Percentiles rank a stretch among this genome's conserved stretches.
Evolutionary conservation across 768 basidiomycete genomes (phyloP).

Genomic region (Collybia mongolica): DNA sequence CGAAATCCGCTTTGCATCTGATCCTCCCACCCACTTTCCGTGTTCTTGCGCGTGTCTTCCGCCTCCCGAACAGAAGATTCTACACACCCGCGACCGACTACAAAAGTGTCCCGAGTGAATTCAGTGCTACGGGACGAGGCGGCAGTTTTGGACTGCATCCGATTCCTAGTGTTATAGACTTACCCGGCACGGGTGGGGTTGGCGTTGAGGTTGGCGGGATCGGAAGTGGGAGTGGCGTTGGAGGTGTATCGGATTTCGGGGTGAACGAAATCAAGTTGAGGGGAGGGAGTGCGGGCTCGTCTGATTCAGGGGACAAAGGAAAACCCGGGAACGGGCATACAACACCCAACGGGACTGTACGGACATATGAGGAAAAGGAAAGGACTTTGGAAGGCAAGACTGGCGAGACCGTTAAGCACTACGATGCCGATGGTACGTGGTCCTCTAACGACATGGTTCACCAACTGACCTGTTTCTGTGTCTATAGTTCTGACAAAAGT

Average conservation of each 20-base stretch:
- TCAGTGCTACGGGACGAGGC: slow-evolving; percentile 27
- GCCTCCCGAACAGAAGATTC: slow-evolving; percentile 80
- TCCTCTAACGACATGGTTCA: not conserved
- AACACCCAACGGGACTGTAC: slow-evolving; percentile 4
- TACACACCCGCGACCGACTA: slow-evolving; percentile 94
- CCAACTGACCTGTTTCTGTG: not conserved
- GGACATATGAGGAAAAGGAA: slow-evolving; percentile 18
- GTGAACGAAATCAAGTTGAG: slow-evolving; percentile 70
- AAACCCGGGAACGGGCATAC: slow-evolving; percentile 17
- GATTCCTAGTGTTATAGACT: slow-evolving; percentile 85
- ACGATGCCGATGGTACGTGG: slow-evolving; percentile 80
- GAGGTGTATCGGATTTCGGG: slow-evolving; percentile 14
- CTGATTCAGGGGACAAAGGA: slow-evolving; percentile 8
- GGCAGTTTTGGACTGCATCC: slow-evolving; percentile 47
- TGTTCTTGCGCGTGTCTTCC: slow-evolving; percentile 60
- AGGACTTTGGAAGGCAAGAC: slow-evolving; percentile 24
- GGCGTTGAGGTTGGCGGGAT: slow-evolving; percentile 45
- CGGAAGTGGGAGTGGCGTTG: slow-evolving; percentile 33
- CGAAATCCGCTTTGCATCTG: slow-evolving; percentile 73
- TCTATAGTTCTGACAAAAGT: slow-evolving; percentile 83
- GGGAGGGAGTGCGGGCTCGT: slow-evolving; percentile 12
- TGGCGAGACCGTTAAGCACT: slow-evolving; percentile 55
- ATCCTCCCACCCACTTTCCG: slow-evolving; percentile 87
- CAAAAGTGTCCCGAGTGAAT: slow-evolving; percentile 59
- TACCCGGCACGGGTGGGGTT: slow-evolving; percentile 49